Evolutionary conservation across 2,329 filamentous ascomycete species (phyloP).

Genomic region (Fusarium scirpi): DNA sequence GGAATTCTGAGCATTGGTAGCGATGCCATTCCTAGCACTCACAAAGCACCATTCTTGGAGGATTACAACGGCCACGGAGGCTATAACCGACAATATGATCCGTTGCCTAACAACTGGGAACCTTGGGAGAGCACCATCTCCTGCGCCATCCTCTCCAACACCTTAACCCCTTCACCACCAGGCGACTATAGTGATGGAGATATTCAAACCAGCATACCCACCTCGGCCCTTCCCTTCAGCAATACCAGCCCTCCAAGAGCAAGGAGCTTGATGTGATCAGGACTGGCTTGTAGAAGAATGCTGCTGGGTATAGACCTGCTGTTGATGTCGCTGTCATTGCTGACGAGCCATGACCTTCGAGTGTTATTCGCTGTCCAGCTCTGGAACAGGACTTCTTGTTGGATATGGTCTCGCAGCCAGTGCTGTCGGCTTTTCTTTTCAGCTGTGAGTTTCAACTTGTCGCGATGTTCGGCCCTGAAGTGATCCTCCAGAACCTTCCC

Average conservation of each 20-base stretch:
- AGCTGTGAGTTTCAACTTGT: too few species aligned
- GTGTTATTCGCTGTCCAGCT: too few species aligned
- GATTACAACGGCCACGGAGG: slow-evolving; percentile 60
- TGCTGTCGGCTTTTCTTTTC: too few species aligned
- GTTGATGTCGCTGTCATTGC: too few species aligned
- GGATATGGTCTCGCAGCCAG: too few species aligned
- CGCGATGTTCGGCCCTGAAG: too few species aligned
- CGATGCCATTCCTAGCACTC: slow-evolving; percentile 57
- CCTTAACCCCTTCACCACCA: slow-evolving; percentile 67
- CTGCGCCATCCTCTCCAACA: slow-evolving; percentile 60
- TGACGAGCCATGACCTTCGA: too few species aligned
- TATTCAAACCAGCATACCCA: slow-evolving; percentile 63
- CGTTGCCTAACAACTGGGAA: slow-evolving; percentile 58
- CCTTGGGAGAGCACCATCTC: slow-evolving; percentile 60
- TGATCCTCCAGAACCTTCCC: too few species aligned
- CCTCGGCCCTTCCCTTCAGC: slow-evolving; percentile 56
- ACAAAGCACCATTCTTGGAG: slow-evolving; percentile 58
- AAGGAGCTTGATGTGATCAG: too few species aligned
- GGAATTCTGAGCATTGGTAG: slow-evolving; percentile 55
- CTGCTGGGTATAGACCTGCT: too few species aligned
- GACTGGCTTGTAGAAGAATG: too few species aligned
- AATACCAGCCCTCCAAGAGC: slow-evolving; percentile 43
- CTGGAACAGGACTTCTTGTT: too few species aligned
- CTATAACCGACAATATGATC: slow-evolving; percentile 55
- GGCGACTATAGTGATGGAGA: slow-evolving; percentile 60